Evolutionary conservation across 306 rosid genomes (phyloP), one percentile per base, ranked within the genome.

Genomic region (Sphenostylis stenocarpa): DNA sequence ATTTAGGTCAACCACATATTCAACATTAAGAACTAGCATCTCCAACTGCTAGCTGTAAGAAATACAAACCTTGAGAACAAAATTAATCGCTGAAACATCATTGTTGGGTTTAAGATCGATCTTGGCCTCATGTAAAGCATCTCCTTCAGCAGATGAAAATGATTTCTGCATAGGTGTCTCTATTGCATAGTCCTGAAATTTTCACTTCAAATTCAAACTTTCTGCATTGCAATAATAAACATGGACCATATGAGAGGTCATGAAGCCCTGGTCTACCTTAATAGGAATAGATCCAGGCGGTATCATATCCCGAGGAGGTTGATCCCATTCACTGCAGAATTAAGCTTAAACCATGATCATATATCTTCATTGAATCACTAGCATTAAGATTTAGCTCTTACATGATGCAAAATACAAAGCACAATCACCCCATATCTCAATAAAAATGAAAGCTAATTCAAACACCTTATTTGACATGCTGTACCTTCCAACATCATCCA

Each of bases 321-420:
- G 98, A 87, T 93, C 98, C 99, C 99, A 96, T 75, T 96, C 99
- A 49, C 98, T 96, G 86, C 77, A 82, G 70, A 68, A 77, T 45
- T 62, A 70, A 85, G 14, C 49, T 77, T 68, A 26, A 14, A 77
- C 64, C 49, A 39, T 62, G 33, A 75, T 52, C 34, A 64, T 51
- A 67, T 24, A 66, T 52, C 78, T 74, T 77, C 23, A 20, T 34
- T 31, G 49, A 39, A 68, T 71, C 70, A 77, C 19, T 57, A 26
- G 69, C 39, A 67, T 38, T 38, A 61, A 29, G 45, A 77, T 23
- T 75, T 56, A 41, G 62, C 33, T 52, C 13, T 43, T 39, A 58
- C 41, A 73, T 48, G 29, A 80, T 62, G 63, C 11, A 38, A 77
- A 64, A 34, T 56, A 43, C 49, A 63, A 78, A 62, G 64, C 65